Percentiles rank a stretch among this genome's conserved stretches.
phyloP scores from a whole-genome alignment of 1,139 yeast genomes.

The Waltiozyma sp. region DNA sequence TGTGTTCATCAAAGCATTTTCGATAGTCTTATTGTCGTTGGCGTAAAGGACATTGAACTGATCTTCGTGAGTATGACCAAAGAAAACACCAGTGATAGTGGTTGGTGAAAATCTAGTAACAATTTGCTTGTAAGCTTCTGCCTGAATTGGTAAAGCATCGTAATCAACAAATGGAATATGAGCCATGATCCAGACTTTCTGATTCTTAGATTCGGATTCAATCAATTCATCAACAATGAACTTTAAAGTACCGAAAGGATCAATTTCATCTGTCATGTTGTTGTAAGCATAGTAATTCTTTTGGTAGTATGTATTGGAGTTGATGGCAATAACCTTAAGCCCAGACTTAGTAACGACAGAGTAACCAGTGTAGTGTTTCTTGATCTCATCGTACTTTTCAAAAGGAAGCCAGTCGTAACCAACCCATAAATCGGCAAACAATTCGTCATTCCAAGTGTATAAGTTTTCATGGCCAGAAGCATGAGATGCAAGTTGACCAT shows the following conservation, averaged over 20 bases:
- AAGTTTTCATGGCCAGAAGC: conserved; percentile 34
- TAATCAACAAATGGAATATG: conserved; percentile 50
- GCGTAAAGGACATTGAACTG: conserved; percentile 51
- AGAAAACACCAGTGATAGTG: conserved; percentile 58
- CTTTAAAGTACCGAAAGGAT: conserved; percentile 52
- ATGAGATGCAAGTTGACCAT: conserved; percentile 55
- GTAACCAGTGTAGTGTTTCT: conserved; percentile 50
- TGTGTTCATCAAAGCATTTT: conserved; percentile 41
- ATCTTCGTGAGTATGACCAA: conserved; percentile 65
- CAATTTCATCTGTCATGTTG: conserved; percentile 39
- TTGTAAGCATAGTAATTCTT: conserved; percentile 56
- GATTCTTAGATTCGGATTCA: conserved; percentile 43
- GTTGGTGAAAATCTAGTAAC: conserved; percentile 59
- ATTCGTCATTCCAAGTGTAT: conserved; percentile 49
- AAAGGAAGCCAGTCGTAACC: conserved; percentile 30
- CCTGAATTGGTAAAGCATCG: conserved; percentile 54
- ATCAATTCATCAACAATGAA: conserved; percentile 51
- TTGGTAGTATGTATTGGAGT: conserved; percentile 57
- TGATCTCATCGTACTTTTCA: conserved; percentile 7
- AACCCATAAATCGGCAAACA: conserved; percentile 50
- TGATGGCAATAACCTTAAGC: conserved; percentile 51
- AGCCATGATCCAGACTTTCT: conserved; percentile 62
- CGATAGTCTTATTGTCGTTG: conserved; percentile 28
- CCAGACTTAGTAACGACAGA: conserved; percentile 46
- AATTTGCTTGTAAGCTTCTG: conserved; percentile 44